Evolutionary conservation across 2,329 filamentous ascomycete species (phyloP).

Genomic region (Arthrobotrys pseudoclavata): DNA sequence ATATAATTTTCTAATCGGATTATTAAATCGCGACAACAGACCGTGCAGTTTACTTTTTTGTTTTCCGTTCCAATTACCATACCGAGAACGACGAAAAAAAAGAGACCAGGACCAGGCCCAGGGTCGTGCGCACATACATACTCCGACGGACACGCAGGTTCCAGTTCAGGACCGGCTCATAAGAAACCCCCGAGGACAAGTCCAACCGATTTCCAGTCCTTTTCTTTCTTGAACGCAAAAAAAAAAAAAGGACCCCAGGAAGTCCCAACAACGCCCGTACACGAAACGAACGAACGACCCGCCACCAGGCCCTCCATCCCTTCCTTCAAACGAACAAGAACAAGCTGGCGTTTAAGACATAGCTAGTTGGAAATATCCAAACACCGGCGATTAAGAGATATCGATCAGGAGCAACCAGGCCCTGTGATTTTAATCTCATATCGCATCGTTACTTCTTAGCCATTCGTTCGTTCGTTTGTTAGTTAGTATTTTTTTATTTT

Average conservation of each 20-base stretch:
- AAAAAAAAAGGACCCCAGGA: conserved; percentile 12
- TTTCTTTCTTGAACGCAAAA: not conserved
- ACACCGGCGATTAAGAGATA: conserved; percentile 55
- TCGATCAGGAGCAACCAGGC: conserved; percentile 36
- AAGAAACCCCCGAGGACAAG: conserved; percentile 14
- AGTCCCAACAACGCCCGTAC: conserved; percentile 32
- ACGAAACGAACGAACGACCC: conserved; percentile 43
- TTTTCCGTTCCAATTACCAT: not conserved
- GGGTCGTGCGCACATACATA: not conserved
- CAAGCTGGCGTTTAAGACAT: conserved; percentile 51
- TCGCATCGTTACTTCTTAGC: not conserved
- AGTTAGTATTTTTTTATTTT: not conserved
- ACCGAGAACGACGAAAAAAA: not conserved
- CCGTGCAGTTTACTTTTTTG: not conserved
- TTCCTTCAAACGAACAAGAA: conserved; percentile 38
- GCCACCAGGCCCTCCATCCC: conserved; percentile 33
- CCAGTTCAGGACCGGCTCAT: conserved; percentile 4
- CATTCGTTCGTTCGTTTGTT: conserved; percentile 3
- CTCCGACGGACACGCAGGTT: conserved; percentile 4
- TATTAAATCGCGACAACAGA: conserved; percentile 2
- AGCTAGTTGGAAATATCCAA: conserved; percentile 47
- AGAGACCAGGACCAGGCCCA: conserved; percentile 17
- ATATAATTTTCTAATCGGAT: not conserved
- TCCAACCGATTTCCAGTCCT: conserved; percentile 12
- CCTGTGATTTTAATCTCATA: conserved; percentile 14